Conservation (phyloP, 225 moss, liverwort and hornwort genomes). For the Thuidium tamariscinum region DNA sequence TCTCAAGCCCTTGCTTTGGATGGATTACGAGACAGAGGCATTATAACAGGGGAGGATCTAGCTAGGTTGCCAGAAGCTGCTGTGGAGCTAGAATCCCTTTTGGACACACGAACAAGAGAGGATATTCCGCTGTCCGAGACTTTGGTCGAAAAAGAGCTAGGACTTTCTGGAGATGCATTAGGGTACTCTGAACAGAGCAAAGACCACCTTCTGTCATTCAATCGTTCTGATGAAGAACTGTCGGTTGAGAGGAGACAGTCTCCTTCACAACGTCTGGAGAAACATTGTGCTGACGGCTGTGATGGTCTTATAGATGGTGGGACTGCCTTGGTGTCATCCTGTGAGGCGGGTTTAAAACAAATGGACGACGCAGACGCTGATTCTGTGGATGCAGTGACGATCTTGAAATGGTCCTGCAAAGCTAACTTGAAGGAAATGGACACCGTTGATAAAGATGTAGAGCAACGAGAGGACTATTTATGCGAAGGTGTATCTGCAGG, state of each 20-base stretch:
- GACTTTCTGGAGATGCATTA: neutral
- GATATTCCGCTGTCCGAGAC: neutral
- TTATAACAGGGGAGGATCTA: neutral
- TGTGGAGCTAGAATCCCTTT: neutral
- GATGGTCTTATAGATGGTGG: neutral
- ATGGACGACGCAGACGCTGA: neutral
- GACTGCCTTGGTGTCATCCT: neutral
- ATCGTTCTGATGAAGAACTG: neutral
- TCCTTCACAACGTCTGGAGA: neutral
- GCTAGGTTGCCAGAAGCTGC: neutral
- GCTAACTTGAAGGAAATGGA: neutral
- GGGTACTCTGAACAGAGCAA: neutral
- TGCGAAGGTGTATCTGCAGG: neutral
- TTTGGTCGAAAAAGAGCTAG: neutral
- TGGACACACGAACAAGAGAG: neutral
- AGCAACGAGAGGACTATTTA: neutral
- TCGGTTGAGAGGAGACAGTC: neutral
- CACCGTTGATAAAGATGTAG: neutral
- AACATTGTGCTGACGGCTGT: neutral
- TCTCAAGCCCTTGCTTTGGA: neutral
- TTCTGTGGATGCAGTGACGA: neutral
- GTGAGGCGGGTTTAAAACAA: neutral
- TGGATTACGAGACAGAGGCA: neutral
- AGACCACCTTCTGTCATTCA: neutral
- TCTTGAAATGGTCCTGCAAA: neutral